phyloP scores from a whole-genome alignment of 2,329 filamentous ascomycete genomes.

The Fusarium algeriense region DNA sequence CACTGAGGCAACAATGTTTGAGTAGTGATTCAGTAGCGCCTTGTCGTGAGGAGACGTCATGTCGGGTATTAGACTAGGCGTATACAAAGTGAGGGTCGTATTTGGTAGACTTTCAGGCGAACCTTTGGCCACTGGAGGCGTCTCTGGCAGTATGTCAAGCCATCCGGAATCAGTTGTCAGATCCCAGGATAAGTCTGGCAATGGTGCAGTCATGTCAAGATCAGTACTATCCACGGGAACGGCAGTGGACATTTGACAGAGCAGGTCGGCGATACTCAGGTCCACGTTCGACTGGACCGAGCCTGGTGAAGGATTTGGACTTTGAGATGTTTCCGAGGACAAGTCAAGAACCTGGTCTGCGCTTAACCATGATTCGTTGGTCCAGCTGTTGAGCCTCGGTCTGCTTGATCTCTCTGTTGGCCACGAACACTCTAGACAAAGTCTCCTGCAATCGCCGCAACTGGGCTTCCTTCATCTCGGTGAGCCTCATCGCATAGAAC shows the following conservation, averaged over 20 bases:
- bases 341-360: conserved; percentile 9
- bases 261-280: not conserved
- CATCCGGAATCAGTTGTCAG: not conserved
- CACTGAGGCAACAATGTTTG: not conserved
- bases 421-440: conserved; percentile 1
- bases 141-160: conserved; percentile 4
- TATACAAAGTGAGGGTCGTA: conserved; percentile 6
- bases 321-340: not conserved
- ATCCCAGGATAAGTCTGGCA: not conserved
- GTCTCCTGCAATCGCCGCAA: conserved; percentile 7
- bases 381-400: not conserved
- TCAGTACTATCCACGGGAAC: not conserved
- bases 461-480: not conserved
- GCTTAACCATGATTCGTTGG: conserved; percentile 6
- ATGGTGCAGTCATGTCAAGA: not conserved
- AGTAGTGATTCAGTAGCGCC: conserved; percentile 6
- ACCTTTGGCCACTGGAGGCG: not conserved
- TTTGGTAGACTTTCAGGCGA: not conserved
- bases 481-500: not conserved
- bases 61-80: not conserved
- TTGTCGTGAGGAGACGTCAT: conserved; percentile 14
- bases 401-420: not conserved
- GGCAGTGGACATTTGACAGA: conserved; percentile 4
- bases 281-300: conserved; percentile 8
- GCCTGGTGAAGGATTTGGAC: not conserved